Evolutionary conservation across 352 stramenopile species (phyloP), one percentile per base, ranked within the genome.

Genomic region (Phytopythium helicoides): DNA sequence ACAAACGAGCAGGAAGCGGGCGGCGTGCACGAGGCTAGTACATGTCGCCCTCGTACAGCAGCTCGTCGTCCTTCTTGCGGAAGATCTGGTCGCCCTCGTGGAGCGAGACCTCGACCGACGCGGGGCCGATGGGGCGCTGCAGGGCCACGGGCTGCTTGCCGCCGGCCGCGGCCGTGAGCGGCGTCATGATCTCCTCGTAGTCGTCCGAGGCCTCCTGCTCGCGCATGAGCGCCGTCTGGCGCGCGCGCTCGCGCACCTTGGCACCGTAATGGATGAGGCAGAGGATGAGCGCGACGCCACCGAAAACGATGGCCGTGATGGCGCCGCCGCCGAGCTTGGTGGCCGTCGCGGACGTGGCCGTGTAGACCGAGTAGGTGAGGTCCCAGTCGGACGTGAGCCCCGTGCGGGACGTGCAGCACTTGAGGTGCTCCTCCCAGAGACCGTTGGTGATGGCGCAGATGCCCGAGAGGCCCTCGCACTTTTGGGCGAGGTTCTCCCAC

Each of bases 151-250:
- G 78, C n/a, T 68, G 64, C 49, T 92, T 93, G 28, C 81, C 74
- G 42, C 61, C 71, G 39, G 70, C 76, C 1, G 63, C 77, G 11
- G 67, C 63, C n/a, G 85, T 90, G 9, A 94, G 71, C n/a, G 85
- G 85, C 45, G 85, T 94, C 85, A 93, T 93, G 44, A 94, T 89
- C 73, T 94, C 85, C 69, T 94, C 85, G 66, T 94, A 94, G 68
- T 94, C 85, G 61, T 94, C 85, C 31, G 82, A 90, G 12, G 82
- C 81, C 52, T 95, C 85, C 66, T 95, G 85, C 45, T 95, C 85
- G 47, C 85, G 85, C 79, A 95, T 89, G 33, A 95, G 54, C 18
- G 85, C 85, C 28, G 85, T 95, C 67, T 93, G 85, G 26, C 74
- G 69, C 34, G 85, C 85, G 35, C 85, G 80, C 49, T 90, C 76